These are phyloP conservation scores for Exidia glandulosa DNA, from an alignment of 768 basidiomycete genomes.

Conservation along the genomic window DNA sequence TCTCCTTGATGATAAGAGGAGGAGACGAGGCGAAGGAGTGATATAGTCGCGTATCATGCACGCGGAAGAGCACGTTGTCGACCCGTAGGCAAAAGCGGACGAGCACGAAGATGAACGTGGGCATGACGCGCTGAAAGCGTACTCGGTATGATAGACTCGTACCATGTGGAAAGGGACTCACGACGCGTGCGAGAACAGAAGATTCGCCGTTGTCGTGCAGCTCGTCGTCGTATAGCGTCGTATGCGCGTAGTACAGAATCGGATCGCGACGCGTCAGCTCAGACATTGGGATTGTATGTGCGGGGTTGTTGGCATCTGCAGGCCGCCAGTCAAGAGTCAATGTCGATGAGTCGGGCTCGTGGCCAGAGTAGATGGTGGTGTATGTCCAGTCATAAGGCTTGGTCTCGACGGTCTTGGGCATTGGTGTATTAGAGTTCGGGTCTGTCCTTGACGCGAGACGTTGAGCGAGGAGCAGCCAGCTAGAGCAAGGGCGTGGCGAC, in stretches of 20 bases:
- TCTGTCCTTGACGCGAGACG: constrained; percentile 42
- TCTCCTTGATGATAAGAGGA: constrained; percentile 63
- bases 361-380: constrained; percentile 77
- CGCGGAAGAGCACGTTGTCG: constrained; percentile 87
- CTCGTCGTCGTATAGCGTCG: constrained; percentile 92
- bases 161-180: constrained; percentile 30
- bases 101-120: constrained; percentile 84
- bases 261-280: constrained; percentile 86
- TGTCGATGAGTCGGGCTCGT: constrained; percentile 18
- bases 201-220: constrained; percentile 95
- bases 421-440: constrained; percentile 48
- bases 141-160: background rate
- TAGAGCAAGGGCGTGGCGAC: background rate
- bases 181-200: constrained; percentile 72
- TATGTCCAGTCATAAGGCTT: constrained; percentile 99
- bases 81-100: constrained; percentile 87
- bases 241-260: constrained; percentile 95
- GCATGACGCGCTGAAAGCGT: constrained; percentile 98
- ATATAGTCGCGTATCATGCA: constrained; percentile 80
- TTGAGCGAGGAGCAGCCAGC: background rate
- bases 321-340: constrained; percentile 19
- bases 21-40: constrained; percentile 61
- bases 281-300: constrained; percentile 67
- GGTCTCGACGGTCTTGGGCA: constrained; percentile 60
- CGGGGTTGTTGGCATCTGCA: constrained; percentile 43